Base-by-base conservation (phyloP, 2,329 filamentous ascomycete genomes). In the Rutstroemia sp. region DNA sequence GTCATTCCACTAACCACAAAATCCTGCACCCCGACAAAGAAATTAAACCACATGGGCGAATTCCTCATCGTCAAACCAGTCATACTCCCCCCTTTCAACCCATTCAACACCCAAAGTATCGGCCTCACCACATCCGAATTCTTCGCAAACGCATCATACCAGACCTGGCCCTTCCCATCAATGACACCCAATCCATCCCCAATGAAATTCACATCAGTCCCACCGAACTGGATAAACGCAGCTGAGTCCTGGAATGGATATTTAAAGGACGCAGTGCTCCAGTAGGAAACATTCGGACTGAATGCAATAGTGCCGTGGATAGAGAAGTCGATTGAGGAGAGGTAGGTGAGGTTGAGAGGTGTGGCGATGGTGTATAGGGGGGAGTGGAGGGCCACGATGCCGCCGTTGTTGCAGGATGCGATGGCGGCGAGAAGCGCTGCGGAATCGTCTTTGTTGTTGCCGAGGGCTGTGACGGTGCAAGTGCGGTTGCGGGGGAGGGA, bases 71-170 rank as follows among this genome's bases (percentile, higher is more conserved):
- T 48, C 9, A 54, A 10, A 5, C 30, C 34, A 9, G 27, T 48
- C 51, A 54, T 48, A 54, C 41, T 41, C 10, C 44, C 51, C 9
- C 51, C 51, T 3, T 27, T 48, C 8, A 54, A 16, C 5, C 51
- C 51, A 48, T 54, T 48, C 51, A 54, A 38, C 7, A 54, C 51
- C n/a, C 46, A 54, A 19, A 54, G 48, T 16, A 48, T 54, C 14
- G 51, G 51, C 16, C 51, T 42, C 5, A 1, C 42, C 21, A 54
- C 16, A 38, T 25, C n/a, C 2, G 14, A 38, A 39, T 54, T 23
- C 25, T 38, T 48, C 2, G 51, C 51, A 48, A 48, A 54, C 6
- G 42, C 51, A 48, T 54, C 51, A 27, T 34, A 54, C 51, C 51
- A 54, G 4, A 44, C 16, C 48, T 54, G 44, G 3, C 51, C 51